These are phyloP conservation scores for Pythium biforme DNA, from an alignment of 352 stramenopile genomes.

Conservation along the genomic window DNA sequence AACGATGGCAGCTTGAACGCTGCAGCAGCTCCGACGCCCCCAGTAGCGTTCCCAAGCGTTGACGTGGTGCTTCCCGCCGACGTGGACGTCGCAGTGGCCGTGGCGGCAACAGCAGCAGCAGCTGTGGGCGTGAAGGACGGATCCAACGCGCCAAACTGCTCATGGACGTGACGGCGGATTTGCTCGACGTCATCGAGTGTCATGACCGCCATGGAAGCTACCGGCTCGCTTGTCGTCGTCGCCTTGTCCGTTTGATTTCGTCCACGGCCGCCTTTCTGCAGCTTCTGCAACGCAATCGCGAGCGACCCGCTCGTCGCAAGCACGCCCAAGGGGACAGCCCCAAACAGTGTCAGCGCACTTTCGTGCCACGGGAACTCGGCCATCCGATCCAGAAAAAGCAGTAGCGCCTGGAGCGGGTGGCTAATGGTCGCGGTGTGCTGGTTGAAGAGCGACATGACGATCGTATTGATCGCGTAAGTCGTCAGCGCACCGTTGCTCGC, in stretches of 20 bases:
- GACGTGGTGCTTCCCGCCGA: slow-evolving; percentile 11
- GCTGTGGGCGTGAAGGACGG: slow-evolving; percentile 17
- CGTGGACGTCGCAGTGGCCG: background rate
- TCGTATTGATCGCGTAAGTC: slow-evolving; percentile 87
- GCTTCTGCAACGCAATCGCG: slow-evolving; percentile 31
- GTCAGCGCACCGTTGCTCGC: slow-evolving; percentile 76
- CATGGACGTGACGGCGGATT: slow-evolving; percentile 43
- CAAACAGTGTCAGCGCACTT: slow-evolving; percentile 76
- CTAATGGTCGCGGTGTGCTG: slow-evolving; percentile 63
- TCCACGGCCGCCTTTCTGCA: slow-evolving; percentile 7
- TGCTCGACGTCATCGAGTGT: slow-evolving; percentile 45
- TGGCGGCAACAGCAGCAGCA: background rate
- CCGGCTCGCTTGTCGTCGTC: background rate
- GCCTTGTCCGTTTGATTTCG: slow-evolving; percentile 1
- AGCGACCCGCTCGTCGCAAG: slow-evolving; percentile 44
- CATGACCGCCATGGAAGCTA: slow-evolving; percentile 28
- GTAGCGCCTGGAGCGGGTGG: slow-evolving; percentile 81
- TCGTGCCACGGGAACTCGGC: slow-evolving; percentile 87
- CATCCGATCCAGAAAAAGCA: slow-evolving; percentile 84
- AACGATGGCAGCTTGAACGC: slow-evolving; percentile 39
- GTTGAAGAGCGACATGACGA: slow-evolving; percentile 90
- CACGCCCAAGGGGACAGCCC: slow-evolving; percentile 52
- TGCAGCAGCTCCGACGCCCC: background rate
- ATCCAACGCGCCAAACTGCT: slow-evolving; percentile 64
- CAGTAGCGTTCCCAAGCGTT: slow-evolving; percentile 1